phyloP scores from a whole-genome alignment of 257 asterid genomes.

The Primulina tabacum region DNA sequence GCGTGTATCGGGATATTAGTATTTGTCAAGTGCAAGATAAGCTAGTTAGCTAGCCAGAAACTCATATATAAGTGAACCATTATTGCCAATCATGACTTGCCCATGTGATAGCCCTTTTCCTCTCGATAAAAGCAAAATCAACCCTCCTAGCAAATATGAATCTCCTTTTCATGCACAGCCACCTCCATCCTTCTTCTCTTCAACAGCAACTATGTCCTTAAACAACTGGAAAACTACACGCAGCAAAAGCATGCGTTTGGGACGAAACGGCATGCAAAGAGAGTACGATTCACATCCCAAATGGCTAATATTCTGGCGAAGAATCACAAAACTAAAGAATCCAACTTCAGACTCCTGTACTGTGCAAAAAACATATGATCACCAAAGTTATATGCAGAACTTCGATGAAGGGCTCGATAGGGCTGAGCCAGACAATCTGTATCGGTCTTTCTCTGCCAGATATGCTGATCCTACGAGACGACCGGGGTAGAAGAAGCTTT shows the following conservation, averaged over 20 bases:
- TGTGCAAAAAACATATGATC: slow-evolving; percentile 44
- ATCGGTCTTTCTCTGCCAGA: slow-evolving; percentile 71
- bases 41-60: too few relatives aligned
- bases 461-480: slow-evolving; percentile 48
- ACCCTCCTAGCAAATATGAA: background rate
- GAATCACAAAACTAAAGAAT: slow-evolving; percentile 38
- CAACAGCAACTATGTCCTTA: slow-evolving; percentile 7
- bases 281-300: slow-evolving; percentile 31
- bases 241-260: slow-evolving; percentile 49
- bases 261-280: slow-evolving; percentile 26
- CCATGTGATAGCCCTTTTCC: background rate
- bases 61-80: too few relatives aligned
- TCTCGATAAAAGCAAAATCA: background rate
- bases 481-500: background rate
- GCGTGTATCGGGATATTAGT: too few relatives aligned
- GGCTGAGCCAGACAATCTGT: slow-evolving; percentile 55
- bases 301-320: slow-evolving; percentile 59
- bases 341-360: slow-evolving; percentile 23
- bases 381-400: slow-evolving; percentile 54
- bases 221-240: slow-evolving; percentile 42
- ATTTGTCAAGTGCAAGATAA: too few relatives aligned
- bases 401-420: slow-evolving; percentile 51
- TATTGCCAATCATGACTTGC: background rate
- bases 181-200: background rate
- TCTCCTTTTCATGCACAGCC: background rate